Evolutionary conservation across 306 rosid genomes (phyloP), one percentile per base, ranked within the genome.

Genomic region (Vigna radiata): DNA sequence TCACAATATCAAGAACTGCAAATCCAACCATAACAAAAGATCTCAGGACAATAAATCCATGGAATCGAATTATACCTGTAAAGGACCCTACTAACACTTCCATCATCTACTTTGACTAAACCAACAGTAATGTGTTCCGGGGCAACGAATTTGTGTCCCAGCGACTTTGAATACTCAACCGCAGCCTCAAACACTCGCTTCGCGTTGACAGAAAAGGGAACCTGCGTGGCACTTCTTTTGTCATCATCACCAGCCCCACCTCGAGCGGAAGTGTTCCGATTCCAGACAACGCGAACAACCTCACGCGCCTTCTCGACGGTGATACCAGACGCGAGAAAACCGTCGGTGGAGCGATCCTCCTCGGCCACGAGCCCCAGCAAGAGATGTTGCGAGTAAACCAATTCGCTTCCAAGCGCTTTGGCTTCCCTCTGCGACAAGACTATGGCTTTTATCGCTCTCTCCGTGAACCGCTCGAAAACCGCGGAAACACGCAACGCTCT

Each of bases 41-140:
- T 16, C 13, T 33, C 1, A 50, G 9, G 4, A 46, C 29, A 47
- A 37, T 47, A 68, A 55, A 65, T 76, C 65, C 49, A 25, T 11
- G 36, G 36, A 1, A 27, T 15, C 14, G 6, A 66, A 66, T 66
- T 66, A 43, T 47, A 94, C 98, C 98, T 94, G 54, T 62, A 80
- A 73, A 94, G 89, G 21, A 90, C 88, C 62, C 88, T 77, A 75
- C 67, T 55, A 17, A 93, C 87, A 75, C 88, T 91, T 37, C 94
- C 96, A 71, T 94, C 97, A 62, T 91, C 96, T 8, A 75, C 87
- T 37, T 82, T 86, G 16, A 90, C 85, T 3, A 94, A 78, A 55
- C 96, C 93, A 81, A 94, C 81, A 4, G 83, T 70, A 70, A 94
- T 83, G 65, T 94, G 98, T 70, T 94, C 98, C 3, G 97, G 98